A percentile compares a stretch with the other conserved stretches of the same genome.
Conservation (phyloP, 2,329 filamentous ascomycete genomes). For the Pestalotiopsis sp. region DNA sequence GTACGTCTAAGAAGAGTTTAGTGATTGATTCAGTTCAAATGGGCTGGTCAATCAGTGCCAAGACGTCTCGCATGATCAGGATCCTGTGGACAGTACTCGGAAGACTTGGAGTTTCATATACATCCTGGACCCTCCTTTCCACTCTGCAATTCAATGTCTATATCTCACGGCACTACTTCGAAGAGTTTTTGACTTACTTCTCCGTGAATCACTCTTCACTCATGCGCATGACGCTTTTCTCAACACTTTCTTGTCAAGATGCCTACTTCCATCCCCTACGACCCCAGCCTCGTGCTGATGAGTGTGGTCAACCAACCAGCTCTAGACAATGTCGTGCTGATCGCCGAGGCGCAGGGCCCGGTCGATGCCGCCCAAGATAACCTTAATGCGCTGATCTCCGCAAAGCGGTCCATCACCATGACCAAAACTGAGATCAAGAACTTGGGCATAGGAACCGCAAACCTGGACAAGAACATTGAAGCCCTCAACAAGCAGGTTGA, state of each 20-base stretch:
- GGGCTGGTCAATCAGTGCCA: no score
- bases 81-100: no score
- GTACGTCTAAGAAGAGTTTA: no score
- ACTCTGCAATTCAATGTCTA: no score
- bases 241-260: neutral
- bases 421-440: conserved; percentile 20
- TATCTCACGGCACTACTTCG: no score
- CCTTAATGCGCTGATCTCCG: conserved; percentile 17
- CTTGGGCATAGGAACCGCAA: conserved; percentile 16
- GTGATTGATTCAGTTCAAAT: no score
- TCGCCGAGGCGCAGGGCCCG: conserved; percentile 12
- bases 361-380: conserved; percentile 18
- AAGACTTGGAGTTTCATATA: no score
- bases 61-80: no score
- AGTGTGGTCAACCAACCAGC: neutral
- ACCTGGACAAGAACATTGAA: neutral
- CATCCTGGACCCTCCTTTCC: no score
- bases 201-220: no score
- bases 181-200: no score
- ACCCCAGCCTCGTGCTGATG: neutral
- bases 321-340: conserved; percentile 10
- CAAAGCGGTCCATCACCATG: conserved; percentile 20
- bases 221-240: no score
- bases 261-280: conserved; percentile 1
- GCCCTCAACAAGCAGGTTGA: conserved; percentile 11